These are phyloP conservation scores for Saturnispora zaruensis DNA, from an alignment of 805 yeast species.

Conservation along the genomic window DNA sequence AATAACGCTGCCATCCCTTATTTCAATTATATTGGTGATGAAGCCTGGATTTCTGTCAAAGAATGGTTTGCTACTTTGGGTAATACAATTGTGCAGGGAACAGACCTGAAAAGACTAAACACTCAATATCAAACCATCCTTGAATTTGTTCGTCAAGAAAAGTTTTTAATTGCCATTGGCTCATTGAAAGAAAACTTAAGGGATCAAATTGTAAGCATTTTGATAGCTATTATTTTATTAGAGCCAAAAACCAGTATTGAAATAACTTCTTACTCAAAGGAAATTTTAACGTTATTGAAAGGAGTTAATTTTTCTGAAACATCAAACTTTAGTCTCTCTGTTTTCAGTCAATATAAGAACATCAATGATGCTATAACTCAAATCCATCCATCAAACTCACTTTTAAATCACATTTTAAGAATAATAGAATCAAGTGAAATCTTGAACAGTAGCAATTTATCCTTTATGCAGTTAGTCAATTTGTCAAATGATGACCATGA, in stretches of 20 bases:
- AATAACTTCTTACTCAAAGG: slow-evolving; percentile 21
- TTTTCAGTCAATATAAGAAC: background rate
- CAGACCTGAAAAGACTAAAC: slow-evolving; percentile 8
- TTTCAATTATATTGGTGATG: slow-evolving; percentile 9
- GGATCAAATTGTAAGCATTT: slow-evolving; percentile 14
- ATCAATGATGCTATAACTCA: slow-evolving; percentile 5
- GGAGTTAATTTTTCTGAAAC: slow-evolving; percentile 10
- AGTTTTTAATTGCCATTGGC: slow-evolving; percentile 12
- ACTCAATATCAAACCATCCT: slow-evolving; percentile 13
- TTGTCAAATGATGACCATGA: slow-evolving; percentile 15
- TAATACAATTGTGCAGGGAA: slow-evolving; percentile 7
- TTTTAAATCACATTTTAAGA: slow-evolving; percentile 14
- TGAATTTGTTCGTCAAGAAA: slow-evolving; percentile 19
- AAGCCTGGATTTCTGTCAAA: slow-evolving; percentile 17
- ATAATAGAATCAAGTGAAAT: slow-evolving; percentile 25
- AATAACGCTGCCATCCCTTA: slow-evolving; percentile 18
- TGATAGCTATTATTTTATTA: slow-evolving; percentile 20
- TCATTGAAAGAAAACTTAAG: background rate
- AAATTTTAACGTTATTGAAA: slow-evolving; percentile 18
- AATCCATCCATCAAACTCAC: slow-evolving; percentile 13
- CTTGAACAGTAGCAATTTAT: slow-evolving; percentile 21
- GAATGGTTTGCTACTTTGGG: slow-evolving; percentile 17
- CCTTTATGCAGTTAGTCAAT: slow-evolving; percentile 20
- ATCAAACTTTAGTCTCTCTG: background rate
- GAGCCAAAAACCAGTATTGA: slow-evolving; percentile 22